Percentiles rank a stretch among this genome's conserved stretches.
Evolutionary conservation across 106 monocot species (phyloP).

Genomic region (Allium fistulosum): DNA sequence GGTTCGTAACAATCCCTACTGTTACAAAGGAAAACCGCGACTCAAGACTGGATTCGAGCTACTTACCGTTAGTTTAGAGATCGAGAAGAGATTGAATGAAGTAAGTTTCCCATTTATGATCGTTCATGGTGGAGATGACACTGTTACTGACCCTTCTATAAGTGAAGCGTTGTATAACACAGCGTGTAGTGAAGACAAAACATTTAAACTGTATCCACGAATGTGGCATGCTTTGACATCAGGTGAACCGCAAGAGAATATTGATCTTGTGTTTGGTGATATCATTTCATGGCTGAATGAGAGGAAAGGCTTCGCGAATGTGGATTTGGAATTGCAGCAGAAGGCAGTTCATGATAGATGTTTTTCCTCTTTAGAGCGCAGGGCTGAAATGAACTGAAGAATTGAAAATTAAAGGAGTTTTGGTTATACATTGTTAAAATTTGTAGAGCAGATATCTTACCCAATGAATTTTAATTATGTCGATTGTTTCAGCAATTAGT

Average conservation of each 20-base stretch:
- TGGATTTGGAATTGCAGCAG: constrained; percentile 13
- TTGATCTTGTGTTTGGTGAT: constrained; percentile 54
- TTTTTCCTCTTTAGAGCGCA: too few species aligned
- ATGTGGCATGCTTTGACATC: constrained; percentile 84
- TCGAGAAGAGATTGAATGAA: constrained; percentile 47
- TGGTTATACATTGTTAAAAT: too few species aligned
- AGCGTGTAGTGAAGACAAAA: constrained; percentile 47
- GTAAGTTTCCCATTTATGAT: constrained; percentile 45
- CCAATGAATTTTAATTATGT: too few species aligned
- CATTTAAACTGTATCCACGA: constrained; percentile 54
- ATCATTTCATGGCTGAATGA: constrained; percentile 50
- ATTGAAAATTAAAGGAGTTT: too few species aligned
- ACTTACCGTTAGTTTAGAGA: constrained; percentile 51
- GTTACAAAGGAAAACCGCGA: constrained; percentile 53
- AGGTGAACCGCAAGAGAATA: constrained; percentile 52
- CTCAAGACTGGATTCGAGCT: constrained; percentile 54
- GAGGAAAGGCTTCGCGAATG: background rate
- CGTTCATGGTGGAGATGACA: constrained; percentile 64
- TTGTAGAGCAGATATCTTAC: too few species aligned
- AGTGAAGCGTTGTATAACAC: constrained; percentile 38
- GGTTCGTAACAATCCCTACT: constrained; percentile 32
- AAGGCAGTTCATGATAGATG: constrained; percentile 11
- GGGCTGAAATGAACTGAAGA: too few species aligned
- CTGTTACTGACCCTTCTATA: constrained; percentile 55
- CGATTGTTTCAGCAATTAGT: too few species aligned